Conservation (phyloP, 2,329 filamentous ascomycete genomes). For the Samsoniella hepiali region DNA sequence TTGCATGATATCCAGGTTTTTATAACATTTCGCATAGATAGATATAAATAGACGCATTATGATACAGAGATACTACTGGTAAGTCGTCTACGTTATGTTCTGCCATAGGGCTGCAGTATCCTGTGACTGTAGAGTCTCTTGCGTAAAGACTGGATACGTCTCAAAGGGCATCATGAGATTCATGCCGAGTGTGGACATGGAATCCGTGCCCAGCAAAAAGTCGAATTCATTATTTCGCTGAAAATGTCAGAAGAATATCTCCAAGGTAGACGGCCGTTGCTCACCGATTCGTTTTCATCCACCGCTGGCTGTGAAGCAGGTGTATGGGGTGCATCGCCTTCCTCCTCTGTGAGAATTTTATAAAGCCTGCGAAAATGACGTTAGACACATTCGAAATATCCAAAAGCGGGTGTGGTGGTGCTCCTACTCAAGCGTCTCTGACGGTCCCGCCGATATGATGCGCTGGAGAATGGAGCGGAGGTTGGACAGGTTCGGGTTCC, state of each 20-base stretch:
- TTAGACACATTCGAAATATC: too few relatives aligned
- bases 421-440: constrained; percentile 1
- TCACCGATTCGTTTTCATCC: not conserved
- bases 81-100: not conserved
- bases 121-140: not conserved
- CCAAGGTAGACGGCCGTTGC: not conserved
- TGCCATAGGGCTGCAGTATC: not conserved
- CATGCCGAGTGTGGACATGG: constrained; percentile 8
- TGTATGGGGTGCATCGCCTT: not conserved
- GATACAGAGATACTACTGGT: not conserved
- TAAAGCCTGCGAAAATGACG: not conserved
- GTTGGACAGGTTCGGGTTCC: constrained; percentile 5
- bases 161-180: constrained; percentile 14
- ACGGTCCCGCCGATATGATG: not conserved
- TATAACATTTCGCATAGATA: not conserved
- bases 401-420: too few relatives aligned
- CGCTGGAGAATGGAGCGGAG: constrained; percentile 8
- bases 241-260: not conserved
- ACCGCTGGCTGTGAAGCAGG: not conserved
- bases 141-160: not conserved
- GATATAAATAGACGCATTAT: not conserved
- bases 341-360: constrained; percentile 3
- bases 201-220: constrained; percentile 8
- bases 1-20: not conserved
- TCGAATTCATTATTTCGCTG: constrained; percentile 12